phyloP scores from a whole-genome alignment of 495 filamentous ascomycete species.

The Penicillium tannophilum region DNA sequence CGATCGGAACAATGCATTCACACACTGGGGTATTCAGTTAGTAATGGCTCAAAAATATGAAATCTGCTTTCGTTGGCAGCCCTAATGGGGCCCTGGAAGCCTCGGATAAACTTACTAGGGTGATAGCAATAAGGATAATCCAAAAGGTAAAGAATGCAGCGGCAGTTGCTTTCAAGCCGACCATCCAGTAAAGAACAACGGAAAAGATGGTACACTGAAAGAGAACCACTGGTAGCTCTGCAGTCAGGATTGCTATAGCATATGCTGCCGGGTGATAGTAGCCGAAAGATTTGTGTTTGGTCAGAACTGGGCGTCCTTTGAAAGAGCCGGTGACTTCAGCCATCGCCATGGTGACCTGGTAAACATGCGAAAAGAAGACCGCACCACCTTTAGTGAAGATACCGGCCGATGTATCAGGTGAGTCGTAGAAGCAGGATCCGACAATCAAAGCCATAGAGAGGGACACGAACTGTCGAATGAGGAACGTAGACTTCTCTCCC shows the following conservation, averaged over 20 bases:
- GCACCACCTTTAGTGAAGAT: conserved; percentile 55
- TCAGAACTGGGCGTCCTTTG: conserved; percentile 64
- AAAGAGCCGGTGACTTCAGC: conserved; percentile 72
- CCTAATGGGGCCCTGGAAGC: not conserved
- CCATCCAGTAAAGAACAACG: conserved; percentile 76
- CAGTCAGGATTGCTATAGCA: conserved; percentile 65
- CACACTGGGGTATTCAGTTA: conserved; percentile 24
- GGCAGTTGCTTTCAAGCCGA: conserved; percentile 46
- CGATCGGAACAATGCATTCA: conserved; percentile 53
- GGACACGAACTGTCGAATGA: conserved; percentile 56
- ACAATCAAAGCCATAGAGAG: conserved; percentile 40
- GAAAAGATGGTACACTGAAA: conserved; percentile 65
- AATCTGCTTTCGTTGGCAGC: not conserved
- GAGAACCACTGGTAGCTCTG: conserved; percentile 67
- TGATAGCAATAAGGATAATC: conserved; percentile 42
- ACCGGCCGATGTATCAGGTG: conserved; percentile 38
- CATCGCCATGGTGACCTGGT: conserved; percentile 70
- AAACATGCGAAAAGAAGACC: conserved; percentile 70
- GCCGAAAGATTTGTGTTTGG: conserved; percentile 74
- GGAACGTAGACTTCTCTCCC: conserved; percentile 60
- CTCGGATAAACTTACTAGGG: conserved; percentile 21
- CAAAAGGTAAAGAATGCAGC: conserved; percentile 56
- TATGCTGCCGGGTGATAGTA: conserved; percentile 75
- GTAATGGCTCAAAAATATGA: not conserved
- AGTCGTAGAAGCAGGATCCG: conserved; percentile 43